phyloP scores from a whole-genome alignment of 2,329 filamentous ascomycete species.

The Triangularia verruculosa region DNA sequence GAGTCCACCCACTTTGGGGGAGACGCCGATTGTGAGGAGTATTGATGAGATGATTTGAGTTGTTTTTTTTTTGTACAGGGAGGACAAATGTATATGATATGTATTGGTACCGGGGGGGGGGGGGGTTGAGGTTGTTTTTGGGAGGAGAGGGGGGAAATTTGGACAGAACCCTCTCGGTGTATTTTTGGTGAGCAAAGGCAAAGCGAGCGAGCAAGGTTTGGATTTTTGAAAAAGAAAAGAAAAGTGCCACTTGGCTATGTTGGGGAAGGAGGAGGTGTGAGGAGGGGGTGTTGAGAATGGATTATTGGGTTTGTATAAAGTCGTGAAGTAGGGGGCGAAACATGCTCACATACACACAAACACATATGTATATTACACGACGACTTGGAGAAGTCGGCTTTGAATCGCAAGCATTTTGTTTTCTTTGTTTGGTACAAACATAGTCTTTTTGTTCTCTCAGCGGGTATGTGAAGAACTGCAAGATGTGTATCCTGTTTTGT shows the following conservation, averaged over 20 bases:
- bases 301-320: not conserved
- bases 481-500: too few relatives aligned
- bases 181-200: not conserved
- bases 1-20: conserved; percentile 71
- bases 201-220: conserved; percentile 1
- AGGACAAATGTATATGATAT: not conserved
- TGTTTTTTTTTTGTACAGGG: not conserved
- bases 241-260: not conserved
- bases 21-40: conserved; percentile 71
- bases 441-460: too few relatives aligned
- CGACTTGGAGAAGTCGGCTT: not conserved
- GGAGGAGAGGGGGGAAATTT: not conserved
- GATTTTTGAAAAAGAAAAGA: not conserved
- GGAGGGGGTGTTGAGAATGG: not conserved
- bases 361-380: not conserved
- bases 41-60: conserved; percentile 72
- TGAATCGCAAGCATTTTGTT: not conserved
- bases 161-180: not conserved
- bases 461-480: too few relatives aligned
- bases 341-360: not conserved
- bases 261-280: not conserved
- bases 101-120: not conserved
- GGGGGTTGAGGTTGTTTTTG: not conserved
- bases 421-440: not conserved
- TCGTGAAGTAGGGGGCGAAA: too few relatives aligned